Conservation (phyloP, 75 land plant genomes). For the Pseudotsuga menziesii region DNA sequence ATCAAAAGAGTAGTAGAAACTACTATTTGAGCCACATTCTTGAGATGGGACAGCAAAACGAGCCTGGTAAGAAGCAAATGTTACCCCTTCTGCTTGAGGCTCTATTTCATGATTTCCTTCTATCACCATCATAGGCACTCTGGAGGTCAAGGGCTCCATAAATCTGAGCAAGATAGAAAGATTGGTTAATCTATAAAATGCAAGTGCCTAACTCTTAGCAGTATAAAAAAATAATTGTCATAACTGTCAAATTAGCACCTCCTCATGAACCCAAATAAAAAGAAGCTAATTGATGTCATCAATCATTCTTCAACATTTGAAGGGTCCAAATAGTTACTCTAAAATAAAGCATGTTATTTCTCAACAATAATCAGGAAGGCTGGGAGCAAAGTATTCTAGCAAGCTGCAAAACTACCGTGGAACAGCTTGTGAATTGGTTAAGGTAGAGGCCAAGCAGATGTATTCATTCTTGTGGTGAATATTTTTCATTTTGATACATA, state of each 20-base stretch:
- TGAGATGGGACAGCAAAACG: slow-evolving; percentile 86
- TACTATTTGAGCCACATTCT: slow-evolving; percentile 65
- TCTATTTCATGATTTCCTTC: slow-evolving; percentile 98
- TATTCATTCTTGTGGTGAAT: not conserved
- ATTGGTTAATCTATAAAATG: not conserved
- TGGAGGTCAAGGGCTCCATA: slow-evolving; percentile 75
- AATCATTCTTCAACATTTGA: not conserved
- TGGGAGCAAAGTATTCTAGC: not conserved
- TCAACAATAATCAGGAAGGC: not conserved
- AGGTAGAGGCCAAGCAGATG: not conserved
- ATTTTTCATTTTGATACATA: too few species aligned
- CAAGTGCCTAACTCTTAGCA: not conserved
- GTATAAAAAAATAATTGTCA: not conserved
- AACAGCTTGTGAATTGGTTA: not conserved
- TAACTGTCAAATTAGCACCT: not conserved
- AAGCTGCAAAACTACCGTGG: too few species aligned
- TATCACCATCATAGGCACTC: slow-evolving; percentile 89
- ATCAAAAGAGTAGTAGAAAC: slow-evolving; percentile 84
- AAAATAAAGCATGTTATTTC: not conserved
- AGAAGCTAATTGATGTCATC: not conserved
- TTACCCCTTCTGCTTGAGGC: slow-evolving; percentile 57
- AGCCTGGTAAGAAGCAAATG: slow-evolving; percentile 71
- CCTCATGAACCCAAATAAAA: not conserved
- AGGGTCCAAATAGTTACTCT: not conserved
- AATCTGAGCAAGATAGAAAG: slow-evolving; percentile 36